phyloP scores from a whole-genome alignment of 2,329 filamentous ascomycete species.

The Zymoseptoria passerinii region DNA sequence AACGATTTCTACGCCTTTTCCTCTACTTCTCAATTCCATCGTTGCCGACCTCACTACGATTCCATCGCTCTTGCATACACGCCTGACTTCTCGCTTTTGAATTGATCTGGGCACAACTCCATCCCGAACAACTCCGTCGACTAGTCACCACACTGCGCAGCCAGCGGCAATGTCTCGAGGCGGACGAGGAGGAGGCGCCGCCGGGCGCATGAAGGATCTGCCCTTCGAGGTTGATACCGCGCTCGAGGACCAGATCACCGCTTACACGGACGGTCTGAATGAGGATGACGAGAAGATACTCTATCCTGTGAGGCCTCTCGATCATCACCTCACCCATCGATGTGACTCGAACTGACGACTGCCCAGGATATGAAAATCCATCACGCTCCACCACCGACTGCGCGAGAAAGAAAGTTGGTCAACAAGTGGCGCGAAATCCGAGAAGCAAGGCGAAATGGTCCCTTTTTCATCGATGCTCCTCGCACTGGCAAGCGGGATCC shows the following conservation, averaged over 20 bases:
- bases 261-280: constrained; percentile 5
- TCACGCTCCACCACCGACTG: constrained; percentile 8
- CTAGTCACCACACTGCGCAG: not conserved
- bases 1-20: too few relatives aligned
- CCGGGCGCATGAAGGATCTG: constrained; percentile 8
- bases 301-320: constrained; percentile 11
- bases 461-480: constrained; percentile 16
- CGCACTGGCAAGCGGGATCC: constrained; percentile 42
- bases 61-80: too few relatives aligned
- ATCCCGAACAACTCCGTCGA: not conserved
- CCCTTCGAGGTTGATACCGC: constrained; percentile 16
- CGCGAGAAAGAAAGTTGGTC: constrained; percentile 9
- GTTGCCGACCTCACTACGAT: too few relatives aligned
- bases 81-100: too few relatives aligned
- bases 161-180: constrained; percentile 2
- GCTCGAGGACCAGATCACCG: constrained; percentile 15
- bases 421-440: constrained; percentile 8
- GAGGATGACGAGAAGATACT: constrained; percentile 13
- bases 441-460: constrained; percentile 12
- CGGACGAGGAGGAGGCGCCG: constrained; percentile 8
- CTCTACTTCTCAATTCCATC: too few relatives aligned
- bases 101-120: not conserved
- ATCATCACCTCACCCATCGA: not conserved
- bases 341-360: not conserved
- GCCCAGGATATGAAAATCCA: constrained; percentile 4